Base-by-base conservation (phyloP, 208 protist species). In the Acanthamoeba lenticulata region DNA sequence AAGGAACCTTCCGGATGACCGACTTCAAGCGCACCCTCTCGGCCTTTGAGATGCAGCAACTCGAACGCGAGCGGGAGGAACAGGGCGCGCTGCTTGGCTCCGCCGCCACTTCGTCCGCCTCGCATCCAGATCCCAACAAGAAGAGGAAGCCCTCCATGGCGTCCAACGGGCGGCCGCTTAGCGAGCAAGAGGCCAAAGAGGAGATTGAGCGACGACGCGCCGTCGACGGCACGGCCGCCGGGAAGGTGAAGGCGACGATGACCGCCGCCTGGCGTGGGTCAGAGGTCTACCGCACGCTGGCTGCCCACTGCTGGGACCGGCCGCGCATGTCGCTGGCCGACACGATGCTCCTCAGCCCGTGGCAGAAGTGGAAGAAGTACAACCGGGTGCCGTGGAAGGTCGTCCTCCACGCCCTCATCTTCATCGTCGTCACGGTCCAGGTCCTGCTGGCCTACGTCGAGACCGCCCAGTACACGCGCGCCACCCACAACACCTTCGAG, bases 341-440 rank as follows among this genome's bases (percentile, higher is more conserved):
- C 44, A 72, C 55, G 7, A 93, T 93, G 88, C 88, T 93, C 13
- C 88, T 93, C 44, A 93, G 88, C 65, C 88, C 88, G n/a, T 93
- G 88, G 88, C 88, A 93, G 47, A 93, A 93, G 44, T 93, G 88
- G 88, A 93, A 93, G 34, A 93, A 93, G 65, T 93, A 93, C 88
- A 93, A 93, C 42, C 88, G 88, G 19, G 60, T 93, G 29, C 88
- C 88, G 29, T 93, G 88, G 88, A 93, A 93, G 88, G 34, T 93
- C 29, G 52, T 93, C n/a, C 88, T 93, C 5, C 88, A 93, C 60
- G n/a, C 62, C n/a, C 62, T 93, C 52, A 93, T 93, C 38, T 93
- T 93, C 88, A 55, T 93, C 29, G 88, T 93, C 44, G 88, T 93
- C 40, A 77, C 62, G n/a, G 44, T 79, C n/a, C 88, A 93, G 62